These are phyloP conservation scores for Camelina sativa DNA, from an alignment of 345 rosid species.

Conservation along the genomic window DNA sequence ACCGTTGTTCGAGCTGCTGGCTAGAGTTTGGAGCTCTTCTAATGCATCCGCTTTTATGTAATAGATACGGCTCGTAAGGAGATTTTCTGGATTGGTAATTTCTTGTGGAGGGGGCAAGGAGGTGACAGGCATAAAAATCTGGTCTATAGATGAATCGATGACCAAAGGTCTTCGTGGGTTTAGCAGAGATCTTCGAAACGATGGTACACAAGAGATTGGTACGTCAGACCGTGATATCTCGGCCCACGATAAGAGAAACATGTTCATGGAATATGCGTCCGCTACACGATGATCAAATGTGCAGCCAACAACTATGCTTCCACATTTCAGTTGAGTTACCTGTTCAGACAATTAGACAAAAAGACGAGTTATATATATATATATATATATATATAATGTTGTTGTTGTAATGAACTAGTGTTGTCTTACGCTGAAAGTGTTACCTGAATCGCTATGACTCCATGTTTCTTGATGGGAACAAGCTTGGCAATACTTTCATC, in stretches of 20 bases:
- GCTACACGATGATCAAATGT: slow-evolving; percentile 80
- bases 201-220: slow-evolving; percentile 54
- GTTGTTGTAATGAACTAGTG: slow-evolving; percentile 13
- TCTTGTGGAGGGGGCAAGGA: slow-evolving; percentile 54
- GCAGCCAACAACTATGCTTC: slow-evolving; percentile 69
- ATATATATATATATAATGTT: neutral
- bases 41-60: slow-evolving; percentile 50
- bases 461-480: slow-evolving; percentile 60
- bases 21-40: slow-evolving; percentile 49
- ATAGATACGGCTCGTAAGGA: slow-evolving; percentile 63
- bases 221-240: slow-evolving; percentile 52
- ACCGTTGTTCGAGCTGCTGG: slow-evolving; percentile 37
- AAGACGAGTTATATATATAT: neutral
- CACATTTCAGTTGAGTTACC: slow-evolving; percentile 72
- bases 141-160: slow-evolving; percentile 49
- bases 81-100: slow-evolving; percentile 22
- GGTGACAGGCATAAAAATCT: slow-evolving; percentile 58
- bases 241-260: slow-evolving; percentile 80
- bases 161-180: slow-evolving; percentile 56
- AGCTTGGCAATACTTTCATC: slow-evolving; percentile 68
- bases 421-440: neutral
- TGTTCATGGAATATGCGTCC: slow-evolving; percentile 74
- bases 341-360: slow-evolving; percentile 32
- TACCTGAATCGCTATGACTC: slow-evolving; percentile 82
- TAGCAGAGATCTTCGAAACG: slow-evolving; percentile 62